Conservation (phyloP, 1,139 yeast genomes). For the Magnusiomyces starmeri region DNA sequence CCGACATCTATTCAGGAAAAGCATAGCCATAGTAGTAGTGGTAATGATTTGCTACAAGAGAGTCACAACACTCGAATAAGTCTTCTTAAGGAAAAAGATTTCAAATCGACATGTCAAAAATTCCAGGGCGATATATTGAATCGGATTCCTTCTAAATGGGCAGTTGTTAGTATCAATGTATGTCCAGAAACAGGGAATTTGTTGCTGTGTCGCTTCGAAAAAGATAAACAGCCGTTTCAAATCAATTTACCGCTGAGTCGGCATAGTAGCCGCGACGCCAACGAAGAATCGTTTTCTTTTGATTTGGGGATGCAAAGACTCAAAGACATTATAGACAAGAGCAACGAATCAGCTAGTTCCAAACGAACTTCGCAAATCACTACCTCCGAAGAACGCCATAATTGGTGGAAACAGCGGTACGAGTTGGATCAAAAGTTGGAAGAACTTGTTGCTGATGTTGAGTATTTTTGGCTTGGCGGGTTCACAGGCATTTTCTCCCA, state of each 20-base stretch:
- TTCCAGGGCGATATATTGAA: neutral
- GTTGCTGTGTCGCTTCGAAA: conserved; percentile 43
- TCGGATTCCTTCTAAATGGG: conserved; percentile 38
- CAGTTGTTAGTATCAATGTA: conserved; percentile 55
- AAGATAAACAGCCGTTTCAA: conserved; percentile 39
- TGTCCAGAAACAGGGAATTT: conserved; percentile 54
- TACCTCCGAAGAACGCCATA: conserved; percentile 55
- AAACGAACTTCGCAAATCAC: conserved; percentile 33
- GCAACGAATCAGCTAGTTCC: conserved; percentile 50
- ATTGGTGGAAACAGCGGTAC: conserved; percentile 75
- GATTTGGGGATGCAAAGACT: conserved; percentile 43
- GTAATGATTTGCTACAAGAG: no score
- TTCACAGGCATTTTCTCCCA: conserved; percentile 54
- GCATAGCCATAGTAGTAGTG: neutral
- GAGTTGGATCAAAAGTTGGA: conserved; percentile 51
- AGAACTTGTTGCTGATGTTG: conserved; percentile 50
- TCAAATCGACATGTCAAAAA: neutral
- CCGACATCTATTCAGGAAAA: conserved; percentile 2
- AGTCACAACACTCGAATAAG: neutral
- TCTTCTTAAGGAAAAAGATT: neutral
- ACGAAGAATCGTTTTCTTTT: conserved; percentile 41
- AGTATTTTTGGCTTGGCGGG: conserved; percentile 75
- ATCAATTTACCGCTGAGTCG: conserved; percentile 57
- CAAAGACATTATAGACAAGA: conserved; percentile 46
- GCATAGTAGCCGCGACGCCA: conserved; percentile 41